Evolutionary conservation across 1,284 basidiomycete genomes (phyloP), one percentile per base, ranked within the genome.

Genomic region (Athelia sp.): DNA sequence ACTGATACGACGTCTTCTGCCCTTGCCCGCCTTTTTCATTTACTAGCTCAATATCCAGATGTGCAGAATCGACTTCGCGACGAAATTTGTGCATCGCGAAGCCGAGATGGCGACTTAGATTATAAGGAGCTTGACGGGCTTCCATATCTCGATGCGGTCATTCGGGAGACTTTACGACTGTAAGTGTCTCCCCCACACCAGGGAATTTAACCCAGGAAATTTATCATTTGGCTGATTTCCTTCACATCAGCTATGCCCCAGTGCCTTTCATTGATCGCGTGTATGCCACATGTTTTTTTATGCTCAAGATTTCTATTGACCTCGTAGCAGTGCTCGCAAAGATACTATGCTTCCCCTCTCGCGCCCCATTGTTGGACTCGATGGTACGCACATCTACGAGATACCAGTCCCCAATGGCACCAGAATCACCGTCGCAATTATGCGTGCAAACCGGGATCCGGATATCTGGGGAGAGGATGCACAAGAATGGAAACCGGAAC

Each of bases 161-260:
- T 73, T 8, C 73, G 72, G 46, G 75, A 78, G 54, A 76, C 73
- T 4, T 56, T 78, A 45, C 59, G 75, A 47, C 49, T 76, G 71
- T 75, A 51, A 56, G 70, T 56, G 19, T n/a, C n/a, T n/a, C n/a
- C n/a, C n/a, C n/a, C 36, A 15, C 26, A 13, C 13, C 26, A 13
- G 6, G 4, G 26, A 4, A 29, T 29, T 6, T 13, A 13, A 29
- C 13, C 4, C 26, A 4, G 26, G 13, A 29, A 29, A 13, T 13
- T n/a, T n/a, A n/a, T n/a, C n/a, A n/a, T 13, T 13, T 29, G 26
- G 26, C 26, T 29, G 26, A 29, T 13, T 13, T 29, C 13, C 26
- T 29, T 29, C 6, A 29, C 13, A 29, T 29, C 18, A 52, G 50
- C 11, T 45, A 49, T 32, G 45, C 50, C 14, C 50, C 50, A 15